phyloP scores from a whole-genome alignment of 2,329 filamentous ascomycete genomes.

The Hymenoscyphus infarciens region DNA sequence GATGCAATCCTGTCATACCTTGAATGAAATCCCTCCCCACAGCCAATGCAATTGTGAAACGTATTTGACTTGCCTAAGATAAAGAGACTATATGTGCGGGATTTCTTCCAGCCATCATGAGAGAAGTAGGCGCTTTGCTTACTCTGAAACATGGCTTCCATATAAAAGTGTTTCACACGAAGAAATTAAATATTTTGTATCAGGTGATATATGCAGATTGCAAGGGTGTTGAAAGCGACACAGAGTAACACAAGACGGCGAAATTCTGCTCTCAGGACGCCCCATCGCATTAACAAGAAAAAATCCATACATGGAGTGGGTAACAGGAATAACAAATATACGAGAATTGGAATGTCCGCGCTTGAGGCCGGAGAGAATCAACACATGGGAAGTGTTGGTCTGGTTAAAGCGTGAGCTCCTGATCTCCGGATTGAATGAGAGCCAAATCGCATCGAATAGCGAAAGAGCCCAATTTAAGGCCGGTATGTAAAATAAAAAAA shows the following conservation, averaged over 20 bases:
- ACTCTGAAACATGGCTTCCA: background rate
- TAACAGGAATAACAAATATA: background rate
- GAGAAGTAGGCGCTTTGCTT: background rate
- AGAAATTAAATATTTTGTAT: background rate
- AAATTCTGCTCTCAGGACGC: background rate
- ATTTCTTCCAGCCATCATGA: no score
- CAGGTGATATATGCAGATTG: background rate
- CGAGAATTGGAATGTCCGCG: conserved; percentile 20
- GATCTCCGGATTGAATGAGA: conserved; percentile 44
- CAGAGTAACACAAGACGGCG: background rate
- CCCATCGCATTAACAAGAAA: background rate
- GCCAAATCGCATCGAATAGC: conserved; percentile 39
- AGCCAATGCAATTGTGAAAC: no score
- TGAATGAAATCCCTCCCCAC: no score
- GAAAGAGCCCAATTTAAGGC: conserved; percentile 42
- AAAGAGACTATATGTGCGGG: no score
- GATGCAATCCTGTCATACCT: background rate
- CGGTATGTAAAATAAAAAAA: conserved; percentile 37
- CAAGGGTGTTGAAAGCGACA: background rate
- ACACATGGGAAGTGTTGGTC: conserved; percentile 24
- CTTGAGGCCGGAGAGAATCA: conserved; percentile 30
- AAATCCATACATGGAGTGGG: background rate
- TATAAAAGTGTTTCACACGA: background rate
- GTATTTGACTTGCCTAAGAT: no score
- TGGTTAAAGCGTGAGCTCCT: conserved; percentile 27